Percentiles rank a stretch among this genome's conserved stretches.
Conservation (phyloP, 148 eudicot genomes). For the Rhododendron ferrugineum region DNA sequence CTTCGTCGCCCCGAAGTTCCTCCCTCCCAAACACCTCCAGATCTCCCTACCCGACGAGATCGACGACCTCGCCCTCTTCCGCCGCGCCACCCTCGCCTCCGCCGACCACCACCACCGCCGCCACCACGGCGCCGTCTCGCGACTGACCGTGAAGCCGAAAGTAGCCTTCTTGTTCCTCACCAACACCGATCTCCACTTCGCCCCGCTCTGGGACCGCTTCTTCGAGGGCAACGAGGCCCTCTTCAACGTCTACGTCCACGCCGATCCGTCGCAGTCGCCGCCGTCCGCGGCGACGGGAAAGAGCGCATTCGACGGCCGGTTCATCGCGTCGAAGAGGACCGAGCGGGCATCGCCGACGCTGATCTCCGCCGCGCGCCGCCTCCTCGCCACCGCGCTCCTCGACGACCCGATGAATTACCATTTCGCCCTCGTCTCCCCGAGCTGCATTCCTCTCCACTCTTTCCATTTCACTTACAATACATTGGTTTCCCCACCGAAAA, state of each 20-base stretch:
- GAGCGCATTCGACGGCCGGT: conserved; percentile 36
- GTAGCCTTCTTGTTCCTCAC: conserved; percentile 68
- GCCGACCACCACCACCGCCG: conserved; percentile 14
- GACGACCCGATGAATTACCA: conserved; percentile 42
- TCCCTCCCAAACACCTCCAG: conserved; percentile 27
- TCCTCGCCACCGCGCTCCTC: conserved; percentile 47
- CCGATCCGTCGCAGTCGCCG: conserved; percentile 28
- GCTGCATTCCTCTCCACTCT: conserved; percentile 58
- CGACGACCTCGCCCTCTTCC: conserved; percentile 58
- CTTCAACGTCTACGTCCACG: conserved; percentile 61
- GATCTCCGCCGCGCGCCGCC: conserved; percentile 58
- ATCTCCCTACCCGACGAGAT: conserved; percentile 57
- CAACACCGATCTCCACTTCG: conserved; percentile 44
- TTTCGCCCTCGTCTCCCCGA: conserved; percentile 50
- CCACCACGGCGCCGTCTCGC: conserved; percentile 20
- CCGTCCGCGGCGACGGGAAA: not conserved
- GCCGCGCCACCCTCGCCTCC: conserved; percentile 39
- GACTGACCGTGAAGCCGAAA: conserved; percentile 40
- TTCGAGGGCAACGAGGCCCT: conserved; percentile 27
- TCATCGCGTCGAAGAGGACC: conserved; percentile 31
- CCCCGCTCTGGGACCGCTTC: conserved; percentile 62
- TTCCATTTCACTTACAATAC: conserved; percentile 31
- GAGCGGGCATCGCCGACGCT: conserved; percentile 50
- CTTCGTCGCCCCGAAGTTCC: conserved; percentile 18
- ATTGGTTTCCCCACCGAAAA: conserved; percentile 12